Evolutionary conservation across 1,139 yeast species (phyloP).

Genomic region (Yamadazyma dushanensis): DNA sequence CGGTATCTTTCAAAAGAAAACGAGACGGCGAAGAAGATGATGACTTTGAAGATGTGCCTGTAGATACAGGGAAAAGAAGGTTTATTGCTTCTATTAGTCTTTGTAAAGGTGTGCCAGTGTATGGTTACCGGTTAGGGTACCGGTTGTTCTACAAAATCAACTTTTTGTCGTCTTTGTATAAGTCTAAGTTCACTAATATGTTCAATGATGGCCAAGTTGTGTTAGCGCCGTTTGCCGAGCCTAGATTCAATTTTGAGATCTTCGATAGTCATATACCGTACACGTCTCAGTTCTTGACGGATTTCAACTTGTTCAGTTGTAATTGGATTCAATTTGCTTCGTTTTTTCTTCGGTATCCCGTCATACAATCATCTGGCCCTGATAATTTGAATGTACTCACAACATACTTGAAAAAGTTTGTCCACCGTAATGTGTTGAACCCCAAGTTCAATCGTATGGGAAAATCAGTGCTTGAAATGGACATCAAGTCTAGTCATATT

Average conservation of each 20-base stretch:
- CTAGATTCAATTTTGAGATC: conserved; percentile 16
- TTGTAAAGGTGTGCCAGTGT: conserved; percentile 78
- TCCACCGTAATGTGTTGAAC: conserved; percentile 27
- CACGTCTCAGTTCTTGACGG: conserved; percentile 74
- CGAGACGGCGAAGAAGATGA: conserved; percentile 14
- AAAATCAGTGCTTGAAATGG: conserved; percentile 66
- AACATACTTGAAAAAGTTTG: conserved; percentile 17
- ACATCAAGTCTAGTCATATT: conserved; percentile 59
- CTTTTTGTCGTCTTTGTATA: conserved; percentile 62
- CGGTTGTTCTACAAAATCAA: conserved; percentile 65
- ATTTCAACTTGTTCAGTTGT: conserved; percentile 83
- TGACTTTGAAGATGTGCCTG: conserved; percentile 8
- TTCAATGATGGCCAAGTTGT: conserved; percentile 50
- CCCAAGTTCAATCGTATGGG: conserved; percentile 52
- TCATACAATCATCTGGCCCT: conserved; percentile 18
- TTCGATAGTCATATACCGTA: conserved; percentile 84
- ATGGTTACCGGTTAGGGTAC: conserved; percentile 76
- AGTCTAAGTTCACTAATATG: conserved; percentile 58
- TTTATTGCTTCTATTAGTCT: conserved; percentile 63
- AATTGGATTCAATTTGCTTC: conserved; percentile 57
- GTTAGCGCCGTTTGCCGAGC: conserved; percentile 10
- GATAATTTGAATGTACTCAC: conserved; percentile 11
- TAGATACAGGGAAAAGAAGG: conserved; percentile 4
- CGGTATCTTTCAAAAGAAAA: conserved; percentile 18
- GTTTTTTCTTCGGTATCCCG: conserved; percentile 42